Evolutionary conservation across 768 basidiomycete species (phyloP), one percentile per base, ranked within the genome.

Genomic region (Psilocybe tampanensis): DNA sequence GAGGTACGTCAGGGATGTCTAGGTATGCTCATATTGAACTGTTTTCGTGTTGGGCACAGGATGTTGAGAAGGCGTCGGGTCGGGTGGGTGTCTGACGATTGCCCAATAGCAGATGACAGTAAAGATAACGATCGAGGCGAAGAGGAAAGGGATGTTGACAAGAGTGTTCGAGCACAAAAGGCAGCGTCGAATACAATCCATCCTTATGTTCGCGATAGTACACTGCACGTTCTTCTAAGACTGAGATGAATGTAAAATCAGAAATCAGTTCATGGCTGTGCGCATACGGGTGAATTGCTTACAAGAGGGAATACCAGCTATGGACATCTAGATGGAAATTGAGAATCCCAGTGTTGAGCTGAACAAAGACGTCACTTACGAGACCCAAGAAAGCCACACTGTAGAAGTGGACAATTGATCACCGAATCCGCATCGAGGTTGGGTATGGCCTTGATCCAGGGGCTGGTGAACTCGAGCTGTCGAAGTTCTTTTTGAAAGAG

Each of bases 251-350:
- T 11, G 13, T 42, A 36, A 44, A 18, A 52, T 45, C 18, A 8
- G 21, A 18, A 33, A 29, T 5, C 5, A 29, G 24, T 2, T 33
- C 26, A 1, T 18, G n/a, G n/a, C 12, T 24, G 19, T 11, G 3
- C n/a, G n/a, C n/a, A n/a, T n/a, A 8, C 13, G 22, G 29, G 33
- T 5, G 32, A 3, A 24, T 21, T 2, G 61, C 73, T 42, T 59
- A 78, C 77, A 85, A 24, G 78, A 66, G 2, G 84, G 85, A 39
- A 86, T 85, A 18, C 84, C 84, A 21, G 84, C 83, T 3, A 86
- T 84, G 13, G 78, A 78, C 82, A 85, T 84, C 77, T 79, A 53
- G 0, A 44, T 12, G 15, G 18, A 11, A 43, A 54, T 23, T 44
- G 5, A 43, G 23, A 22, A 52, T 13, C 26, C 41, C 21, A 22